Evolutionary conservation across 352 stramenopile genomes (phyloP).

Genomic region (Pythium phragmitis): DNA sequence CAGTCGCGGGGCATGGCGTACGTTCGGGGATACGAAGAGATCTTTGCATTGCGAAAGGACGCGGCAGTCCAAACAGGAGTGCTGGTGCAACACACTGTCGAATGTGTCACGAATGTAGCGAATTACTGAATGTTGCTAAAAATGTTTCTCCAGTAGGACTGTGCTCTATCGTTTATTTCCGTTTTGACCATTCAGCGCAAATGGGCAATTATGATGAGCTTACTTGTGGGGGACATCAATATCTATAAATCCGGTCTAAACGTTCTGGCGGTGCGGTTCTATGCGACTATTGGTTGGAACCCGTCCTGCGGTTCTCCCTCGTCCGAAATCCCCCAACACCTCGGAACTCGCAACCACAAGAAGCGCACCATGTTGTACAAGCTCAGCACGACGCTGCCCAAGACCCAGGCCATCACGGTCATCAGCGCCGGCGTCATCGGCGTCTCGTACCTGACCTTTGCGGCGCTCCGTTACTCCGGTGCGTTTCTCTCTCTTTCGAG

Average conservation of each 20-base stretch:
- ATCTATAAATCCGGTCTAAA: not conserved
- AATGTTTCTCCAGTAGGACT: too few relatives aligned
- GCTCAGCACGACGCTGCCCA: slow-evolving; percentile 67
- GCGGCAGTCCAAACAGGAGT: too few relatives aligned
- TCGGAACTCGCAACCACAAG: not conserved
- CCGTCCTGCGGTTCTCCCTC: slow-evolving; percentile 9
- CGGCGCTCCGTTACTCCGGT: slow-evolving; percentile 67
- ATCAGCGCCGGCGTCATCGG: slow-evolving; percentile 39
- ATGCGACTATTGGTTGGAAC: slow-evolving; percentile 44
- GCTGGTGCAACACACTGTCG: too few relatives aligned
- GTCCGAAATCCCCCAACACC: slow-evolving; percentile 6
- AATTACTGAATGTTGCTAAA: too few relatives aligned
- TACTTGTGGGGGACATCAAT: not conserved
- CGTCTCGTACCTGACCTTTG: slow-evolving; percentile 48
- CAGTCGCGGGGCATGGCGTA: too few relatives aligned
- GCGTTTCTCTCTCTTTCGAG: slow-evolving; percentile 5
- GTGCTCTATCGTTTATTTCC: too few relatives aligned
- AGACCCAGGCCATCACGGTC: slow-evolving; percentile 52
- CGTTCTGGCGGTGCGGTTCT: slow-evolving; percentile 35
- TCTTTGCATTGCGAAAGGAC: too few relatives aligned
- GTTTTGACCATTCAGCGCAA: not conserved
- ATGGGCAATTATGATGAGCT: too few relatives aligned
- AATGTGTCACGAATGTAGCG: too few relatives aligned
- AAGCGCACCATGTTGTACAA: slow-evolving; percentile 51
- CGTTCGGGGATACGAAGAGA: too few relatives aligned